Evolutionary conservation across 352 stramenopile genomes (phyloP).

Genomic region (Phytophthora niederhauseri): DNA sequence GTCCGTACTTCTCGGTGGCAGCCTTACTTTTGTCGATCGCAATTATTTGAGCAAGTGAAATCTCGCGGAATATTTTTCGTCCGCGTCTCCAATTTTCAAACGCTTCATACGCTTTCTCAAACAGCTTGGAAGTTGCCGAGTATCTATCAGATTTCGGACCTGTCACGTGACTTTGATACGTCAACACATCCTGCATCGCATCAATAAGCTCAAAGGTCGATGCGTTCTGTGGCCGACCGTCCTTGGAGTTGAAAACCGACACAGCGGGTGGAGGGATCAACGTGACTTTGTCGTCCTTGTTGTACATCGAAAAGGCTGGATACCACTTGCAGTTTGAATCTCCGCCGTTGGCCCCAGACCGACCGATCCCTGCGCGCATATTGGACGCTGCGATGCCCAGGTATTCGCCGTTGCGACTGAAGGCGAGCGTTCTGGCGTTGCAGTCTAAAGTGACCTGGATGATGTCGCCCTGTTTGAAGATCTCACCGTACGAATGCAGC

Average conservation of each 20-base stretch:
- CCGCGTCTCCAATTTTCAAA: constrained; percentile 40
- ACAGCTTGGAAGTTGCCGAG: constrained; percentile 11
- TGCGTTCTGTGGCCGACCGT: constrained; percentile 36
- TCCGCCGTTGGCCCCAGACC: background rate
- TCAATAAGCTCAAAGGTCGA: constrained; percentile 47
- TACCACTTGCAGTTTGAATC: constrained; percentile 67
- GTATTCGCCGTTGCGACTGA: constrained; percentile 87
- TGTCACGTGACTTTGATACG: constrained; percentile 26
- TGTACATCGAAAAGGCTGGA: constrained; percentile 92
- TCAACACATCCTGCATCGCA: constrained; percentile 34
- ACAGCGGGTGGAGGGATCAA: constrained; percentile 50
- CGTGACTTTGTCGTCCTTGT: constrained; percentile 90
- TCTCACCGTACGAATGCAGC: constrained; percentile 88
- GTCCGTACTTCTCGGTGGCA: constrained; percentile 42
- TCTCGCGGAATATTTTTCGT: constrained; percentile 39
- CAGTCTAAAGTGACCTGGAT: constrained; percentile 89
- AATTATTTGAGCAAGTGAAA: constrained; percentile 40
- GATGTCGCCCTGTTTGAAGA: constrained; percentile 91
- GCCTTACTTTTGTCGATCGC: constrained; percentile 36
- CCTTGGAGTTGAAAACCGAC: constrained; percentile 7
- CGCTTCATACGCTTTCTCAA: constrained; percentile 32
- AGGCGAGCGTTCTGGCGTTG: constrained; percentile 79
- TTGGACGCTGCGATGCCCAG: constrained; percentile 85
- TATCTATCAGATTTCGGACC: background rate
- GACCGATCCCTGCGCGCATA: constrained; percentile 39